A percentile compares a stretch with the other conserved stretches of the same genome.
Conservation (phyloP, 768 basidiomycete species). For the Hypholoma sublateritium region DNA sequence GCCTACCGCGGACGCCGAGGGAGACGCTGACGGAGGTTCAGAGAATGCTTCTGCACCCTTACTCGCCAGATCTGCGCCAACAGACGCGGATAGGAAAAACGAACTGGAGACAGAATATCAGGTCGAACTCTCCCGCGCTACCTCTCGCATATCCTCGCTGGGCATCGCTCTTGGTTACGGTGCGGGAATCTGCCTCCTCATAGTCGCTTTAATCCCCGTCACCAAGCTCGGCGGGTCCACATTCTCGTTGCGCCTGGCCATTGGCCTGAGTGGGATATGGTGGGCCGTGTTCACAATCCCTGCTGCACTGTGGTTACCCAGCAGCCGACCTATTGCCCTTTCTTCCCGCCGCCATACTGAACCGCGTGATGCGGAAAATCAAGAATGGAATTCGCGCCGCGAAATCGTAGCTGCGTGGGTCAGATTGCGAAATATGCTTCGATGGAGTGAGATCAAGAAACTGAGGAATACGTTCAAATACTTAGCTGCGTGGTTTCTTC, state of each 20-base stretch:
- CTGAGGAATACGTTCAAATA: constrained; percentile 87
- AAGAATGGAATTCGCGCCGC: constrained; percentile 41
- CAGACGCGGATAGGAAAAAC: constrained; percentile 6
- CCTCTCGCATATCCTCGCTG: constrained; percentile 78
- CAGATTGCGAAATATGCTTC: constrained; percentile 72
- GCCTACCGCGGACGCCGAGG: constrained; percentile 7
- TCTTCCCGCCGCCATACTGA: constrained; percentile 12
- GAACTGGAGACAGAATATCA: constrained; percentile 46
- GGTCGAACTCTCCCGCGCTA: constrained; percentile 64
- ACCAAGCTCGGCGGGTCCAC: constrained; percentile 72
- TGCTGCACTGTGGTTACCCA: constrained; percentile 73
- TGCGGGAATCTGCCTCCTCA: constrained; percentile 75
- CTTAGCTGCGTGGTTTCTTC: constrained; percentile 90
- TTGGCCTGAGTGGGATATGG: constrained; percentile 84
- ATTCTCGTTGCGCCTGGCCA: constrained; percentile 75
- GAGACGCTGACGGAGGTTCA: constrained; percentile 17
- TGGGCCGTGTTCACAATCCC: constrained; percentile 86
- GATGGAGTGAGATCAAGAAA: constrained; percentile 67
- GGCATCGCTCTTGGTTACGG: constrained; percentile 88
- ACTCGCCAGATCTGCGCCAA: constrained; percentile 20
- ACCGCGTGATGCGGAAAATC: constrained; percentile 17
- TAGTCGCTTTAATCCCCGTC: constrained; percentile 80
- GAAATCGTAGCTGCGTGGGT: constrained; percentile 76
- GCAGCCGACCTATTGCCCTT: constrained; percentile 15
- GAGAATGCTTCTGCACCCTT: constrained; percentile 40